A percentile compares a stretch with the other conserved stretches of the same genome.
Conservation (phyloP, 768 basidiomycete species). For the Arthromyces matolae region DNA sequence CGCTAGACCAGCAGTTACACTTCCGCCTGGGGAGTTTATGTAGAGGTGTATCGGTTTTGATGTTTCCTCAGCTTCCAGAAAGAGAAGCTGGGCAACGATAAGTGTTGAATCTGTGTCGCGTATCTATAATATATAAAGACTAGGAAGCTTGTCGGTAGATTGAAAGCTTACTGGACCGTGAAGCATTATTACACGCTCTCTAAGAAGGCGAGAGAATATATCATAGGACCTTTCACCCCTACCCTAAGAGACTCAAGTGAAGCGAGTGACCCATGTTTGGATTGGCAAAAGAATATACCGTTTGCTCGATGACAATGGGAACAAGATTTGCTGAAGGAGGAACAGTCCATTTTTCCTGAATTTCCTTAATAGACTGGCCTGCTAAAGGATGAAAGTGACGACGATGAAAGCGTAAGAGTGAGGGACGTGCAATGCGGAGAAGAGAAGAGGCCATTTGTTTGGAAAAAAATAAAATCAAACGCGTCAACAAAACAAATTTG, state of each 20-base stretch:
- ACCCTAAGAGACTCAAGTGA: conserved; percentile 42
- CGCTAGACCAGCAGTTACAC: conserved; percentile 92
- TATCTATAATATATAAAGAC: conserved; percentile 49
- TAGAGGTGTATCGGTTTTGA: conserved; percentile 94
- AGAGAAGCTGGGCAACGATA: conserved; percentile 87
- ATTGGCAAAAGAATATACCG: conserved; percentile 39
- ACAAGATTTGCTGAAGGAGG: conserved; percentile 64
- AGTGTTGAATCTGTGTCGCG: conserved; percentile 86
- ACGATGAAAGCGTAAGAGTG: conserved; percentile 19
- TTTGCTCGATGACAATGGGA: conserved; percentile 92
- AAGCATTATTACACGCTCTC: conserved; percentile 94
- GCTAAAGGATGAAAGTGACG: conserved; percentile 56
- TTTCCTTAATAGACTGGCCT: conserved; percentile 33
- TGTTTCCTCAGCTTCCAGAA: conserved; percentile 93
- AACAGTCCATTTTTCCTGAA: conserved; percentile 32
- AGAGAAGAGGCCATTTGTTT: conserved; percentile 22
- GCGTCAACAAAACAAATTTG: conserved; percentile 33
- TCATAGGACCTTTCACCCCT: conserved; percentile 91
- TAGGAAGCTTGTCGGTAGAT: conserved; percentile 5
- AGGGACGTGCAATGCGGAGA: conserved; percentile 21
- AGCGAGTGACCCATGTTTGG: conserved; percentile 11
- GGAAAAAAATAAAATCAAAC: conserved; percentile 21
- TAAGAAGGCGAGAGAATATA: conserved; percentile 89
- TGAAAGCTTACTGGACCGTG: conserved; percentile 73
- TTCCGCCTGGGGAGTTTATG: conserved; percentile 95